Evolutionary conservation across 2,329 filamentous ascomycete genomes (phyloP).

Genomic region (Tothia fuscella): DNA sequence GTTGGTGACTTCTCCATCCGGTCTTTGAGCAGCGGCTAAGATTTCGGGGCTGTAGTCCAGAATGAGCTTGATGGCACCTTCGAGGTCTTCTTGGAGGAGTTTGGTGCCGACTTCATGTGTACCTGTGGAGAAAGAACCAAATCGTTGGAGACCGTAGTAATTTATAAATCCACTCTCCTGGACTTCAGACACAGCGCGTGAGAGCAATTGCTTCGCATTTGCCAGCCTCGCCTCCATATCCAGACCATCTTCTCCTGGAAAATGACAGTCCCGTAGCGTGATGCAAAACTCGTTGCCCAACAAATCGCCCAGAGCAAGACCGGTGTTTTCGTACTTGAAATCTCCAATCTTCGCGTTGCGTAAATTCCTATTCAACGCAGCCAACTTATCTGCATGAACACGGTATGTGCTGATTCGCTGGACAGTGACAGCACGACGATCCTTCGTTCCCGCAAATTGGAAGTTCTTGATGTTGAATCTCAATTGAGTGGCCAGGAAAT

Average conservation of each 20-base stretch:
- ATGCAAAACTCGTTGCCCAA: slow-evolving; percentile 87
- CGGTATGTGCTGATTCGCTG: slow-evolving; percentile 64
- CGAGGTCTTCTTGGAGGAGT: slow-evolving; percentile 70
- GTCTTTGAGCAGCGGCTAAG: slow-evolving; percentile 43
- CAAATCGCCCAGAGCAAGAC: slow-evolving; percentile 72
- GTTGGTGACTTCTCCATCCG: slow-evolving; percentile 20
- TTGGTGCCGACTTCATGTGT: slow-evolving; percentile 77
- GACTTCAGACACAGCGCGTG: slow-evolving; percentile 53
- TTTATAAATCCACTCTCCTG: slow-evolving; percentile 77
- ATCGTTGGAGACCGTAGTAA: slow-evolving; percentile 95
- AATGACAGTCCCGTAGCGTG: slow-evolving; percentile 72
- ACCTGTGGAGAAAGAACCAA: slow-evolving; percentile 75
- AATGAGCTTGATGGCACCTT: slow-evolving; percentile 67
- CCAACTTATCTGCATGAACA: slow-evolving; percentile 50
- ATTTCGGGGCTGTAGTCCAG: slow-evolving; percentile 58
- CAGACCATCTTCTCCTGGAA: slow-evolving; percentile 35
- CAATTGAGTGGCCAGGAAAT: slow-evolving; percentile 61
- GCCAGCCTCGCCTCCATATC: slow-evolving; percentile 24
- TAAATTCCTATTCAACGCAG: slow-evolving; percentile 48
- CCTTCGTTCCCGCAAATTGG: slow-evolving; percentile 81
- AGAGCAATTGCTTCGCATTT: slow-evolving; percentile 39
- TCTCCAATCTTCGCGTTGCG: slow-evolving; percentile 58
- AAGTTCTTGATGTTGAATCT: slow-evolving; percentile 58
- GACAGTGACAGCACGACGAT: slow-evolving; percentile 73
- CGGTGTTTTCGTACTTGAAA: slow-evolving; percentile 61